Percentiles rank a stretch among this genome's conserved stretches.
Conservation (phyloP, 345 rosid genomes). For the Aquilaria malaccensis region DNA sequence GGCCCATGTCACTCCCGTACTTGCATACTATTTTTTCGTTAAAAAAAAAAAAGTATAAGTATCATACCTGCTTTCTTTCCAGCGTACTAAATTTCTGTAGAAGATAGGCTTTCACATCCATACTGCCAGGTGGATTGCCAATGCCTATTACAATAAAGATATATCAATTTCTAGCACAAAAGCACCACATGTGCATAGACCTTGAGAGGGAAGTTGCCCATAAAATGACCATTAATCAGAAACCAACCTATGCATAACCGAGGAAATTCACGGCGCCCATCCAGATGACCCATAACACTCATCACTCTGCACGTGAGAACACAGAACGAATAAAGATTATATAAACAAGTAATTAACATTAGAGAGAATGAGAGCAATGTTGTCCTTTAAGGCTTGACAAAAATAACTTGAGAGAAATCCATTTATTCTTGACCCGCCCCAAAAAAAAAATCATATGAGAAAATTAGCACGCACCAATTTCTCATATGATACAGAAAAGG, state of each 20-base stretch:
- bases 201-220: no score
- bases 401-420: background rate
- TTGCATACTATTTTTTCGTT: no score
- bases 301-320: slow-evolving; percentile 48
- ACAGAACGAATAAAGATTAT: background rate
- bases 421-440: background rate
- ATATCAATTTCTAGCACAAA: background rate
- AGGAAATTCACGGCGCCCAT: slow-evolving; percentile 68
- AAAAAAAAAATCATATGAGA: no score
- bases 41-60: no score
- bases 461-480: no score
- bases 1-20: no score
- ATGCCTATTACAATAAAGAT: slow-evolving; percentile 41
- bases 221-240: background rate
- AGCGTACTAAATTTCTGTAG: slow-evolving; percentile 68
- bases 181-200: background rate
- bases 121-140: slow-evolving; percentile 84
- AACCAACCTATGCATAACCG: slow-evolving; percentile 64
- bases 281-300: slow-evolving; percentile 70
- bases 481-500: no score
- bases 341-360: background rate
- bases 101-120: slow-evolving; percentile 93
- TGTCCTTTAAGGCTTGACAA: background rate
- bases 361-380: no score
- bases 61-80: slow-evolving; percentile 58